Conservation (phyloP, 2,329 filamentous ascomycete genomes). For the Pseudogymnoascus sp. region DNA sequence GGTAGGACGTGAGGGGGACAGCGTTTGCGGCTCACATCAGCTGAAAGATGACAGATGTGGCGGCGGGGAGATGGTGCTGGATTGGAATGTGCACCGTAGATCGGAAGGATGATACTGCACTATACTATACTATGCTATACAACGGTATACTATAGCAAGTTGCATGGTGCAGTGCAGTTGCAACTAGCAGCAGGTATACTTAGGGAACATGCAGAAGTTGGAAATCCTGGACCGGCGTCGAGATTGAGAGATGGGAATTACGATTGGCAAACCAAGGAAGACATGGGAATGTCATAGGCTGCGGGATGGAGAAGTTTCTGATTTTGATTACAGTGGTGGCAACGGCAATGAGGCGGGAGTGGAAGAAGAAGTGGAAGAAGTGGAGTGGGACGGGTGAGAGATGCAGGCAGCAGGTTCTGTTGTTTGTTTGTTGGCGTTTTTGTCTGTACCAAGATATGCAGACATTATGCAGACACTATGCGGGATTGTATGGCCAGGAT, state of each 20-base stretch:
- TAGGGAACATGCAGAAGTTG: constrained; percentile 1
- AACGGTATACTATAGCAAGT: no score
- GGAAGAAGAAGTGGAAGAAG: neutral
- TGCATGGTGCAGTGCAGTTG: neutral
- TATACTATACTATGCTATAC: no score
- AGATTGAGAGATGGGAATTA: neutral
- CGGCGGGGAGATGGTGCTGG: neutral
- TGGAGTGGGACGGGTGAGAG: neutral
- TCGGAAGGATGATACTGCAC: neutral
- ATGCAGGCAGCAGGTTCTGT: neutral
- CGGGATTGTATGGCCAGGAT: neutral
- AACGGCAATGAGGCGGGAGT: neutral
- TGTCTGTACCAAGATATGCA: constrained; percentile 1
- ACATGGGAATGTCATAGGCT: constrained; percentile 1
- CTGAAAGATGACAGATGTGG: constrained; percentile 7
- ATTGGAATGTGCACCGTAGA: neutral
- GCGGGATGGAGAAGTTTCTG: neutral
- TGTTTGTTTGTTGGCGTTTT: neutral
- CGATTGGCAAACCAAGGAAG: neutral
- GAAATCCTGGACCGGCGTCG: neutral
- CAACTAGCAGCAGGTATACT: neutral
- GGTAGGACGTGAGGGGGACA: neutral
- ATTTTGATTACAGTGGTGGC: neutral
- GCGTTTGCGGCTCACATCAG: constrained; percentile 6
- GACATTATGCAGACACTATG: neutral